Conservation (phyloP, 179 eudicot species). For the Silene noctiflora region DNA sequence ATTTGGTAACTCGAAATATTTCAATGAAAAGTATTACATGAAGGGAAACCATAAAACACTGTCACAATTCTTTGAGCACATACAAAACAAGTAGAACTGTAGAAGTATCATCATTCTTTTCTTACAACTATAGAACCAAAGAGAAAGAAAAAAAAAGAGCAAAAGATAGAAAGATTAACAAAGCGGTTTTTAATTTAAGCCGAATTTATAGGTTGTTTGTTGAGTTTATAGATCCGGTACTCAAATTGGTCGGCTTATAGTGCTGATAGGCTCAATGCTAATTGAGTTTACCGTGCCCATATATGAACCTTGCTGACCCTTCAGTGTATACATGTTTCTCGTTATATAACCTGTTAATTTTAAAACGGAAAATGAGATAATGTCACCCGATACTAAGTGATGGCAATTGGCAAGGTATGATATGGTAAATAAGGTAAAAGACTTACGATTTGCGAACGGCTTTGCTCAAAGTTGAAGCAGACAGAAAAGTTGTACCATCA, state of each 20-base stretch:
- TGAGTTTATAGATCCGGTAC: background rate
- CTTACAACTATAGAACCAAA: conserved; percentile 4
- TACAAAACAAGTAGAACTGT: conserved; percentile 11
- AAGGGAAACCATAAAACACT: background rate
- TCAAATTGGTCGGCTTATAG: background rate
- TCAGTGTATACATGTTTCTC: conserved; percentile 88
- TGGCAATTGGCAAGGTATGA: background rate
- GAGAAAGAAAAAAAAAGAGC: background rate
- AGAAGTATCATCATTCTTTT: conserved; percentile 16
- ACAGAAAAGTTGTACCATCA: conserved; percentile 76
- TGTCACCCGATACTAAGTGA: background rate
- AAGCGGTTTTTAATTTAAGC: background rate
- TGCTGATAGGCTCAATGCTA: background rate
- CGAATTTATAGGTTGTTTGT: background rate
- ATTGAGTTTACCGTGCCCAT: conserved; percentile 71
- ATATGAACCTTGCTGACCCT: conserved; percentile 71
- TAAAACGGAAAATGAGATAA: no score
- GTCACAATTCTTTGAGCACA: background rate
- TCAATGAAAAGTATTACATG: background rate
- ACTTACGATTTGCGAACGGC: conserved; percentile 75
- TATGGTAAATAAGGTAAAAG: background rate
- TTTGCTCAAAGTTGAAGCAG: conserved; percentile 83
- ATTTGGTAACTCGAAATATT: background rate
- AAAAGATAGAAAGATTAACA: background rate
- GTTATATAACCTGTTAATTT: conserved; percentile 49